Conservation (phyloP, 208 protist genomes). For the Novymonas esmeraldas region DNA sequence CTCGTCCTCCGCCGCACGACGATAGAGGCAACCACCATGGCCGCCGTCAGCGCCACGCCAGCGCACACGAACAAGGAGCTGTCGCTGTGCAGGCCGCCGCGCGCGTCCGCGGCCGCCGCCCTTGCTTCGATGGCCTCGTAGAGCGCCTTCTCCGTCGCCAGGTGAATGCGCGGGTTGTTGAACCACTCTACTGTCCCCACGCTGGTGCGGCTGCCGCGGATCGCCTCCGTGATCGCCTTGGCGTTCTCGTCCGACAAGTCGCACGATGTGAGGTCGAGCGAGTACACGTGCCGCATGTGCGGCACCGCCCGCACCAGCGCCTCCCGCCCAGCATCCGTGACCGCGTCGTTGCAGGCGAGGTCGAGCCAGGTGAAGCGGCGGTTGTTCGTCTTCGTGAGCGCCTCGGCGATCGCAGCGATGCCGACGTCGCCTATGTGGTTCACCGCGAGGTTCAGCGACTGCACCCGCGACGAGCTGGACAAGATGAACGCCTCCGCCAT, state of each 20-base stretch:
- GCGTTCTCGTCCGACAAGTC: conserved; percentile 74
- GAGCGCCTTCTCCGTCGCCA: conserved; percentile 61
- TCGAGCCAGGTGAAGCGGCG: conserved; percentile 55
- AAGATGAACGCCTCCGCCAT: conserved; percentile 69
- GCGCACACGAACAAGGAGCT: conserved; percentile 20
- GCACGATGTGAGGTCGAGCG: conserved; percentile 79
- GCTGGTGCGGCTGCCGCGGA: conserved; percentile 45
- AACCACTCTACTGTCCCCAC: conserved; percentile 76
- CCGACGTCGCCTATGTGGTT: conserved; percentile 81
- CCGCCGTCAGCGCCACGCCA: conserved; percentile 20
- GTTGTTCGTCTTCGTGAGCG: conserved; percentile 61
- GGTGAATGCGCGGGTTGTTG: conserved; percentile 81
- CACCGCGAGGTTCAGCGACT: conserved; percentile 75
- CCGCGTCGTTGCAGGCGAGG: conserved; percentile 70
- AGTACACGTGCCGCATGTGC: conserved; percentile 48
- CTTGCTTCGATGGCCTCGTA: conserved; percentile 57
- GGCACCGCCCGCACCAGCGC: conserved; percentile 48
- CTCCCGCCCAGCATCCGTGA: conserved; percentile 54
- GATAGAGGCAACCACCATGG: conserved; percentile 32
- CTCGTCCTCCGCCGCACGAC: conserved; percentile 20
- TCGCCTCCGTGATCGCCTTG: conserved; percentile 43
- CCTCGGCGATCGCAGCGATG: conserved; percentile 72
- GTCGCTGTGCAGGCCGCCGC: conserved; percentile 12
- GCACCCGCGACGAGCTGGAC: conserved; percentile 41
- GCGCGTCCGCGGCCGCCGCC: conserved; percentile 21